Evolutionary conservation across 23 red algal species (phyloP).

Genomic region (Pyropia yezoensis): DNA sequence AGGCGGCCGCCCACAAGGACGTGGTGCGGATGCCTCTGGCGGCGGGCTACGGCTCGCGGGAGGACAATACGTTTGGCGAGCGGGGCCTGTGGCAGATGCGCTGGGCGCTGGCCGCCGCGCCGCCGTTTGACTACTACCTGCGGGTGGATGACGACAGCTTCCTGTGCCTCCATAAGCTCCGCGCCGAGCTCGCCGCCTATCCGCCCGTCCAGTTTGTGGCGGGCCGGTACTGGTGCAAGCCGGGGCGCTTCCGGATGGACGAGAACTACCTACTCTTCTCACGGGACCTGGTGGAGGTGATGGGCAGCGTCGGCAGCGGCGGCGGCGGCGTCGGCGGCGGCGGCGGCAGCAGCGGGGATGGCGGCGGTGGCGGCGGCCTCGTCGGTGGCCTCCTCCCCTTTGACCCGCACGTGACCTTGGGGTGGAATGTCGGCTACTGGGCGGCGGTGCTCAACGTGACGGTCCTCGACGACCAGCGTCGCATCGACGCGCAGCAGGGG

Average conservation of each 20-base stretch:
- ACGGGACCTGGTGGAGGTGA: conserved; percentile 29
- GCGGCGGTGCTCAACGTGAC: conserved; percentile 73
- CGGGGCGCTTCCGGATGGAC: conserved; percentile 62
- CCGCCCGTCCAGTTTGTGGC: conserved; percentile 55
- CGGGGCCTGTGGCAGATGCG: conserved; percentile 38
- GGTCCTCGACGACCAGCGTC: conserved; percentile 72
- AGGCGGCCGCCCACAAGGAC: conserved; percentile 24
- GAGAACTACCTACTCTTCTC: conserved; percentile 93
- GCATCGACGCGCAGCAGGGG: conserved; percentile 76
- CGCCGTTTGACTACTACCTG: conserved; percentile 29
- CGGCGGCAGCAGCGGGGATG: background rate
- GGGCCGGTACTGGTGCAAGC: conserved; percentile 82
- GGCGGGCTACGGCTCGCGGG: conserved; percentile 39
- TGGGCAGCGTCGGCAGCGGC: background rate
- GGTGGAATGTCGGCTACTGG: conserved; percentile 87
- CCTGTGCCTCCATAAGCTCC: conserved; percentile 55
- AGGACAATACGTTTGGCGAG: conserved; percentile 39
- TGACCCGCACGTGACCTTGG: conserved; percentile 66
- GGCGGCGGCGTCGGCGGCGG: no score
- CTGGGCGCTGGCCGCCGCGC: conserved; percentile 13
- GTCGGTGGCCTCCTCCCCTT: conserved; percentile 41
- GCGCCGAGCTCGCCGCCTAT: conserved; percentile 21
- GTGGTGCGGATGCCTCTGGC: conserved; percentile 29
- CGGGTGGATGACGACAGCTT: conserved; percentile 79
- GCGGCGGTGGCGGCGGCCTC: background rate